Evolutionary conservation across 192 early-diverging fungal genomes (phyloP), one percentile per base, ranked within the genome.

Genomic region (Podila horticola): DNA sequence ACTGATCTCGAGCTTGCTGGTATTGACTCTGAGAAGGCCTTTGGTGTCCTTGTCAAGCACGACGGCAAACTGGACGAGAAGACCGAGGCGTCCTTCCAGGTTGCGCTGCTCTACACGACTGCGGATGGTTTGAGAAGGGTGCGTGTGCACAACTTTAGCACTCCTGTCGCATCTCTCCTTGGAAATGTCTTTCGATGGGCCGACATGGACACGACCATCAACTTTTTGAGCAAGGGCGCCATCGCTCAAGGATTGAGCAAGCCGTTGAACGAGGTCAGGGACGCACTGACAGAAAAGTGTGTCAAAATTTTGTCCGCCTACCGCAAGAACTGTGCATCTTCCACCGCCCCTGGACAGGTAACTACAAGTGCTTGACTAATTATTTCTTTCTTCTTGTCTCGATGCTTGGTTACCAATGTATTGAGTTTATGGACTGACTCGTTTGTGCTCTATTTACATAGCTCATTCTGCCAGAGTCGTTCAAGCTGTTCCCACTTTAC

Each of bases 21-120:
- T 7, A 88, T 98, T 36, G 94, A 94, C 67, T 90, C 92, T 61
- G 91, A 94, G 64, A 96, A 93, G 66, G 87, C 96, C 0, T 89
- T 99, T 79, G 97, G 89, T 6, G 91, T 95, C 52, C 73, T 88
- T n/a, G 82, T 99, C 66, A 92, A 93, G 76, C 91, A 98, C 73
- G 98, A 99, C 67, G 92, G 91, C 38, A 95, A 95, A 72, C 85
- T 99, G 49, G 94, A 97, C 62, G 94, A 97, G 67, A 91, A 90
- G 67, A 86, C 88, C 20, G 92, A 95, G 57, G 91, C 91, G 12
- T 92, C 88, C 41, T 93, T 99, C 90, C 98, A 99, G 79, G 91
- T 90, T n/a, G 98, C 98, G 7, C 83, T 99, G 60, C 86, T 99
- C 45, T 99, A 99, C 88, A 99, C 98, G 17, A 97, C 96, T 0